These are phyloP conservation scores for Amniculicola lignicola DNA, from an alignment of 495 filamentous ascomycete species.

Conservation along the genomic window DNA sequence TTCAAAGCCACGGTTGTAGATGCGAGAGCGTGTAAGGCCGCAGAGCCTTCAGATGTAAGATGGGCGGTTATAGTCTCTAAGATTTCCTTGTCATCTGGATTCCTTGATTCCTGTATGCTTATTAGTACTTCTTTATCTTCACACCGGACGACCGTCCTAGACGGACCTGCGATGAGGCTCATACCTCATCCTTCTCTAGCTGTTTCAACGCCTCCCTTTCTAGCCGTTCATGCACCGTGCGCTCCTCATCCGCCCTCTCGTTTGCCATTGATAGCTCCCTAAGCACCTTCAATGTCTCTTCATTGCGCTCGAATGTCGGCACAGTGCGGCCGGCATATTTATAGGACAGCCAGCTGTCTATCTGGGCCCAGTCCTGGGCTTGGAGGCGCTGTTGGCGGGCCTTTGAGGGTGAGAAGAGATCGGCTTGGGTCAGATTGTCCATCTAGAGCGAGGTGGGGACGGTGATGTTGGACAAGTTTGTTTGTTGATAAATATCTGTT, in stretches of 20 bases:
- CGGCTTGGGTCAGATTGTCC: constrained; percentile 44
- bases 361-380: constrained; percentile 83
- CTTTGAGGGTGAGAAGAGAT: constrained; percentile 70
- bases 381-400: constrained; percentile 60
- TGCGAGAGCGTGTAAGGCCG: constrained; percentile 23
- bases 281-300: constrained; percentile 73
- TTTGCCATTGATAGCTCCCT: constrained; percentile 73
- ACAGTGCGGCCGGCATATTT: constrained; percentile 62
- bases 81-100: constrained; percentile 7
- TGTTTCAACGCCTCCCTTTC: constrained; percentile 53
- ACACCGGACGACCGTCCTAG: too few species aligned
- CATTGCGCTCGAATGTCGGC: constrained; percentile 77
- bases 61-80: constrained; percentile 5
- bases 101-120: background rate
- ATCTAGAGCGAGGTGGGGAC: constrained; percentile 1
- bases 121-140: too few species aligned
- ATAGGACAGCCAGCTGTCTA: constrained; percentile 74
- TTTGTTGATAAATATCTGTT: constrained; percentile 5
- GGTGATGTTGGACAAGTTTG: background rate
- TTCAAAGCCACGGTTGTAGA: constrained; percentile 17
- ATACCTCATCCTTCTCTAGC: constrained; percentile 46
- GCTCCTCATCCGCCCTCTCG: constrained; percentile 78
- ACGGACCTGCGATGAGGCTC: background rate
- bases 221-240: constrained; percentile 53
- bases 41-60: constrained; percentile 22